Conservation (phyloP, 2,329 filamentous ascomycete genomes). For the Huntiella savannae region DNA sequence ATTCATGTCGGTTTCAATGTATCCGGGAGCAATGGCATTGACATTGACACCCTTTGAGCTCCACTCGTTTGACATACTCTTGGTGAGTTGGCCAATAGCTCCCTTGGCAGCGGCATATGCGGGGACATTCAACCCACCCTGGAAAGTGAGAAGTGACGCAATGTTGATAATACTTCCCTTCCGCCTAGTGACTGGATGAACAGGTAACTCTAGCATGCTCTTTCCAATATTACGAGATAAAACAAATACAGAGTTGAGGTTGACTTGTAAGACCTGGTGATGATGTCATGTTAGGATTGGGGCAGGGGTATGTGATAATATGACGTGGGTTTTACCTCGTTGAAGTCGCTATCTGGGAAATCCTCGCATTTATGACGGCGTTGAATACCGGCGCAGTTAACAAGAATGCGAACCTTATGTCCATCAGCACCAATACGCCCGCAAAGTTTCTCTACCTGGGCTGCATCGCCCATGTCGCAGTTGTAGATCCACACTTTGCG, state of each 20-base stretch:
- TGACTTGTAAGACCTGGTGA: conserved; percentile 57
- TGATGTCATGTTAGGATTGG: conserved; percentile 3
- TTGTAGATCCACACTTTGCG: conserved; percentile 49
- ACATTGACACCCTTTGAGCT: conserved; percentile 59
- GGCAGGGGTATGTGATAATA: conserved; percentile 7
- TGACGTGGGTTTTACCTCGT: conserved; percentile 29
- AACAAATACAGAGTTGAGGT: conserved; percentile 64
- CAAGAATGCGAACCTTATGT: conserved; percentile 52
- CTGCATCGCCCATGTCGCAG: conserved; percentile 45
- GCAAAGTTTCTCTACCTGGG: conserved; percentile 40
- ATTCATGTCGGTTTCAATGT: conserved; percentile 93
- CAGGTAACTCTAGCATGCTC: conserved; percentile 48
- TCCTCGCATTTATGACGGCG: conserved; percentile 53
- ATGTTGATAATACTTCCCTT: conserved; percentile 68
- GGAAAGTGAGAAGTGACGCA: conserved; percentile 61
- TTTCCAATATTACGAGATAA: conserved; percentile 59
- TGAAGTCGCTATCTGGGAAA: conserved; percentile 63
- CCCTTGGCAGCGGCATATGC: conserved; percentile 79
- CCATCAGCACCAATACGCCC: conserved; percentile 42
- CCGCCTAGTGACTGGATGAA: conserved; percentile 29
- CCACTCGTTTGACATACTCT: conserved; percentile 78
- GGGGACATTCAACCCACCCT: conserved; percentile 73
- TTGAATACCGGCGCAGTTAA: conserved; percentile 81
- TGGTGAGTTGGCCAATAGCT: conserved; percentile 67
- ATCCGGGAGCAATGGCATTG: conserved; percentile 77